A percentile compares a stretch with the other conserved stretches of the same genome.
Evolutionary conservation across 106 monocot species (phyloP).

Genomic region (Allium sativum): DNA sequence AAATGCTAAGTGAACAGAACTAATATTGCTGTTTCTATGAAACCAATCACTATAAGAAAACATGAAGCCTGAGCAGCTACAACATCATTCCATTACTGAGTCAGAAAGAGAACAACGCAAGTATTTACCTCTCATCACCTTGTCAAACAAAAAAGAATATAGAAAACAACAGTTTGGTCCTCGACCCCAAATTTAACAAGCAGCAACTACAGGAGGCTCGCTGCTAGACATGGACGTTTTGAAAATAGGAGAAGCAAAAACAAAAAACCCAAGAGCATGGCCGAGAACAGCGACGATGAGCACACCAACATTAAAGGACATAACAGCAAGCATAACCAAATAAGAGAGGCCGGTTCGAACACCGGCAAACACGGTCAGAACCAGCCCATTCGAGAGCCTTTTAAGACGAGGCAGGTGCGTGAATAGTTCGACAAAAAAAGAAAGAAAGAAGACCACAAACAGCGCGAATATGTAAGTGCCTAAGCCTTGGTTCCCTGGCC

Average conservation of each 20-base stretch:
- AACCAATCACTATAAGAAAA: too few relatives aligned
- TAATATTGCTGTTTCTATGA: too few relatives aligned
- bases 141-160: too few relatives aligned
- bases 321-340: slow-evolving; percentile 51
- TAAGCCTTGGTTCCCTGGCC: slow-evolving; percentile 45
- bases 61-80: too few relatives aligned
- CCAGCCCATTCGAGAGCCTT: not conserved
- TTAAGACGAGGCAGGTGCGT: slow-evolving; percentile 1
- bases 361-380: slow-evolving; percentile 7
- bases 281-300: slow-evolving; percentile 26
- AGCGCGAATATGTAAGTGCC: slow-evolving; percentile 35
- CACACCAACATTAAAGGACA: slow-evolving; percentile 63
- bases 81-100: too few relatives aligned
- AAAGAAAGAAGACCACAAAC: slow-evolving; percentile 15
- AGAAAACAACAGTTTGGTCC: too few relatives aligned
- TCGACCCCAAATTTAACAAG: too few relatives aligned
- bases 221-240: too few relatives aligned
- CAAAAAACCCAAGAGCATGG: slow-evolving; percentile 32
- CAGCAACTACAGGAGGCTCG: too few relatives aligned
- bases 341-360: slow-evolving; percentile 31
- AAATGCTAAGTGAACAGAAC: too few relatives aligned
- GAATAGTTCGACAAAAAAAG: slow-evolving; percentile 24
- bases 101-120: too few relatives aligned
- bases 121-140: too few relatives aligned
- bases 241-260: not conserved